Evolutionary conservation across 1,284 basidiomycete species (phyloP).

Genomic region (Moesziomyces globuligerus): DNA sequence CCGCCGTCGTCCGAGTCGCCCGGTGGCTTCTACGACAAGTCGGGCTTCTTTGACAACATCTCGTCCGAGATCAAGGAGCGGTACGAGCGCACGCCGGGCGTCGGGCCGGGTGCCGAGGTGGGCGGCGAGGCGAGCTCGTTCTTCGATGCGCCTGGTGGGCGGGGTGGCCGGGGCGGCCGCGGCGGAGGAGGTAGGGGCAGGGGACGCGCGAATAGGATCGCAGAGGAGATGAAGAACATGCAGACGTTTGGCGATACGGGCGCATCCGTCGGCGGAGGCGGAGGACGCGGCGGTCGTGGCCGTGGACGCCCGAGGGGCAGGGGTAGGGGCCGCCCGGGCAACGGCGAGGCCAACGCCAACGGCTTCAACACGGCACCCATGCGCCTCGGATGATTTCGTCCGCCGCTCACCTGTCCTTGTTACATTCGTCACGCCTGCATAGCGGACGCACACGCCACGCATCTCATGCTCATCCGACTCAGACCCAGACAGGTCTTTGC

Average conservation of each 20-base stretch:
- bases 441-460: too few relatives aligned
- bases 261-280: slow-evolving; percentile 3
- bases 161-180: slow-evolving; percentile 28
- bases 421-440: too few relatives aligned
- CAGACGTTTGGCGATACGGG: slow-evolving; percentile 64
- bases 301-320: slow-evolving; percentile 22
- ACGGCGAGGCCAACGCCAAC: slow-evolving; percentile 9
- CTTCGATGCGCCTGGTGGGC: slow-evolving; percentile 22
- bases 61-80: slow-evolving; percentile 63
- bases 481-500: too few relatives aligned
- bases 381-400: slow-evolving; percentile 14
- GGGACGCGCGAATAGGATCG: slow-evolving; percentile 51
- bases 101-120: background rate
- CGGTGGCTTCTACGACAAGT: slow-evolving; percentile 62
- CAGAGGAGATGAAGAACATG: slow-evolving; percentile 62
- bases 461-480: too few relatives aligned
- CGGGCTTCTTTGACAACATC: slow-evolving; percentile 66
- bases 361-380: slow-evolving; percentile 21
- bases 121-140: slow-evolving; percentile 10
- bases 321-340: slow-evolving; percentile 14
- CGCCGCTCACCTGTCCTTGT: background rate
- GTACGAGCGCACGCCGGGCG: slow-evolving; percentile 34
- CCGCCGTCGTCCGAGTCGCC: slow-evolving; percentile 33
- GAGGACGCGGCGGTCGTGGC: slow-evolving; percentile 12
- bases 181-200: slow-evolving; percentile 45